These are phyloP conservation scores for Phoenix roebelenii DNA, from an alignment of 176 grass and related monocot species.

Conservation along the genomic window DNA sequence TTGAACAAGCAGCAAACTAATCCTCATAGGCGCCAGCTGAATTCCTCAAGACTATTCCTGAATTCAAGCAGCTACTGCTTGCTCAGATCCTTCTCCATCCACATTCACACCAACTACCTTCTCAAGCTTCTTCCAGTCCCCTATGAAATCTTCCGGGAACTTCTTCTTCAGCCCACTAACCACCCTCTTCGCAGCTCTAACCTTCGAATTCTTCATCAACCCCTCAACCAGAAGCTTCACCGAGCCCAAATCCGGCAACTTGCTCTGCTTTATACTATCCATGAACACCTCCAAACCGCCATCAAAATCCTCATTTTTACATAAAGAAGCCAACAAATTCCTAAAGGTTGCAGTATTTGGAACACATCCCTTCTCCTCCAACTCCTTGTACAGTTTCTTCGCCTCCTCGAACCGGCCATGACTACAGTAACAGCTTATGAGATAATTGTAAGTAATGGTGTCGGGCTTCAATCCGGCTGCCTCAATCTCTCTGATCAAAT, in stretches of 20 bases:
- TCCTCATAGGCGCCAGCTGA: too few relatives aligned
- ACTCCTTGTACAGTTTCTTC: conserved; percentile 27
- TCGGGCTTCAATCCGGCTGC: conserved; percentile 20
- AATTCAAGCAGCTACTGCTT: too few relatives aligned
- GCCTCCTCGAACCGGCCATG: conserved; percentile 22
- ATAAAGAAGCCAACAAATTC: conserved; percentile 18
- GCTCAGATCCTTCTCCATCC: background rate
- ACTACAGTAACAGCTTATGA: conserved; percentile 24
- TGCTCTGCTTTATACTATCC: conserved; percentile 25
- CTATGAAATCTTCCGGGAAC: conserved; percentile 26
- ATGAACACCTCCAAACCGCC: conserved; percentile 19
- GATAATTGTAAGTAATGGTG: conserved; percentile 30
- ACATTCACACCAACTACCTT: conserved; percentile 17
- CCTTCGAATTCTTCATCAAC: conserved; percentile 15
- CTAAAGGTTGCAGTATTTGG: conserved; percentile 29
- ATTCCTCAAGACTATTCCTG: too few relatives aligned
- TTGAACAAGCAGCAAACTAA: too few relatives aligned
- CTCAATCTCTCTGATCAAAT: conserved; percentile 29
- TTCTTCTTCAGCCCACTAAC: conserved; percentile 22
- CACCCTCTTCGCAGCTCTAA: conserved; percentile 23
- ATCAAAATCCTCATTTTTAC: conserved; percentile 26
- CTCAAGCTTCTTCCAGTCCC: conserved; percentile 31
- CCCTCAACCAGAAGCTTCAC: conserved; percentile 24
- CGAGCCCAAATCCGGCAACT: conserved; percentile 24
- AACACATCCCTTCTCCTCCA: conserved; percentile 22